Evolutionary conservation across 495 filamentous ascomycete genomes (phyloP).

Genomic region (Sordaria brevicollis): DNA sequence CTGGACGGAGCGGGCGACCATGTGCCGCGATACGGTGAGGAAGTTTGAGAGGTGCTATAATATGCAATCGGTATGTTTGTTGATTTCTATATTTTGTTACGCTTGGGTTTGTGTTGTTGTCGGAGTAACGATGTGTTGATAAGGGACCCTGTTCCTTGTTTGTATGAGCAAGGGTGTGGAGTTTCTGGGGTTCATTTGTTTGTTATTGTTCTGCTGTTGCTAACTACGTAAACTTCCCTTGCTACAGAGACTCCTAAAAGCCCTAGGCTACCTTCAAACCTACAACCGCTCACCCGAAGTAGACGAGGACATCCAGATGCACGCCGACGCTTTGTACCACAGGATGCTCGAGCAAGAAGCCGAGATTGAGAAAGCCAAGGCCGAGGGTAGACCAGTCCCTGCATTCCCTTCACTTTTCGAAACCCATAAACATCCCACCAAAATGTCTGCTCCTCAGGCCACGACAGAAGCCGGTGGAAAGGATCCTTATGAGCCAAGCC

Average conservation of each 20-base stretch:
- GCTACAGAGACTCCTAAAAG: slow-evolving; percentile 71
- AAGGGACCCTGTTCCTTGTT: background rate
- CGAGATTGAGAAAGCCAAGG: slow-evolving; percentile 54
- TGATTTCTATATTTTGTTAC: background rate
- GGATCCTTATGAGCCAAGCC: slow-evolving; percentile 18
- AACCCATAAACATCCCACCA: slow-evolving; percentile 15
- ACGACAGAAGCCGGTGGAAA: background rate
- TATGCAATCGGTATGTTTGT: slow-evolving; percentile 58
- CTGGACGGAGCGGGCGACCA: slow-evolving; percentile 47
- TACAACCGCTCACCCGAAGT: slow-evolving; percentile 52
- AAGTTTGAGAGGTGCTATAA: slow-evolving; percentile 71
- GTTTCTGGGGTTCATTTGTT: background rate
- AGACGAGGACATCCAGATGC: slow-evolving; percentile 91
- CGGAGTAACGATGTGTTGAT: no score
- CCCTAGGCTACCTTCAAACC: slow-evolving; percentile 74
- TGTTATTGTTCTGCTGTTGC: background rate
- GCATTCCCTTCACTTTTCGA: slow-evolving; percentile 34
- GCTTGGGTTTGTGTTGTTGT: no score
- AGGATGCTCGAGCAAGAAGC: slow-evolving; percentile 70
- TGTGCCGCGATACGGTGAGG: slow-evolving; percentile 64
- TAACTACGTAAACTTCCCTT: background rate
- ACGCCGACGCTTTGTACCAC: slow-evolving; percentile 82
- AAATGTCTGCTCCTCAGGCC: slow-evolving; percentile 10
- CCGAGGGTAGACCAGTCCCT: slow-evolving; percentile 44
- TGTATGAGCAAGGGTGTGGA: background rate